Evolutionary conservation across 1,139 yeast genomes (phyloP).

Genomic region (Kodamaea sp.): DNA sequence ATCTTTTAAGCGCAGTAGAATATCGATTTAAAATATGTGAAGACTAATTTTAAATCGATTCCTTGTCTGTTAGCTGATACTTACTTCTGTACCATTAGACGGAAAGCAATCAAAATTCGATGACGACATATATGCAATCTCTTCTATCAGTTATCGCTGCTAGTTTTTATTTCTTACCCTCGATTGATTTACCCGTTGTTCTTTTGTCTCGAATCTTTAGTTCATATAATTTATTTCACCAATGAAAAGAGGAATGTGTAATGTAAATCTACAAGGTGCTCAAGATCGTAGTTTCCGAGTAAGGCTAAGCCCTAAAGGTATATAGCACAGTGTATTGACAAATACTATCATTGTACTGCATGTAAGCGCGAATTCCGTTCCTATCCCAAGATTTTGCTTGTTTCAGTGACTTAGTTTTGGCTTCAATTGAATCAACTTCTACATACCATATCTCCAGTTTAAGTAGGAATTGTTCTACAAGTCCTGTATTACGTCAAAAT

Average conservation of each 20-base stretch:
- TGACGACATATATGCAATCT: not conserved
- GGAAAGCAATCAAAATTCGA: not conserved
- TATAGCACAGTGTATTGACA: no score
- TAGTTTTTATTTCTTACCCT: not conserved
- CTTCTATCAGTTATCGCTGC: not conserved
- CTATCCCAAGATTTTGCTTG: no score
- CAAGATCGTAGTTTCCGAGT: no score
- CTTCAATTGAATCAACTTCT: no score
- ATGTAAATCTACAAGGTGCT: no score
- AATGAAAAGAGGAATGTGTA: not conserved
- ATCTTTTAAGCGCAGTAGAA: conserved; percentile 35
- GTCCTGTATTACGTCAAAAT: no score
- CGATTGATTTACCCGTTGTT: not conserved
- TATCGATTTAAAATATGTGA: not conserved
- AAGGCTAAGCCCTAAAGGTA: no score
- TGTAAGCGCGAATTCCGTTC: no score
- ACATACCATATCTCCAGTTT: no score
- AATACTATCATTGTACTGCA: no score
- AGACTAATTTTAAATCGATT: not conserved
- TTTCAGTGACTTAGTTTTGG: no score
- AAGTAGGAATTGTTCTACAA: no score
- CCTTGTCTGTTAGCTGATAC: not conserved
- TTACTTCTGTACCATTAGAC: conserved; percentile 1
- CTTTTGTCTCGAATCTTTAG: conserved; percentile 1
- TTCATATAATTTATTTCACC: not conserved